Evolutionary conservation across 805 yeast genomes (phyloP), one percentile per base, ranked within the genome.

Genomic region (Ogataea wickerhamii): DNA sequence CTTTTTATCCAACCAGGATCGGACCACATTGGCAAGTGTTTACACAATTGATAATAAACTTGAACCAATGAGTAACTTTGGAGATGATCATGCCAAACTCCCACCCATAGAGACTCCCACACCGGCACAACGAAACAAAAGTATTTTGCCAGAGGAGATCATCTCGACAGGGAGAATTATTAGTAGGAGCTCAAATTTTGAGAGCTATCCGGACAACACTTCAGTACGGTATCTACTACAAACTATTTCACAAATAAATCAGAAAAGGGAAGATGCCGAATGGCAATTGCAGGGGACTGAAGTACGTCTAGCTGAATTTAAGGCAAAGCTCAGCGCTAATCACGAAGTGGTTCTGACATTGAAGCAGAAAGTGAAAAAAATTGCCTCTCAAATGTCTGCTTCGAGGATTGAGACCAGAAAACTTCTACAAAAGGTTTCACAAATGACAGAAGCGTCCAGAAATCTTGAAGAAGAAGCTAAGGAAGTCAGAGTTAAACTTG

Each of bases 211-310:
- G 22, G 22, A 29, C 11, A 11, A 29, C 6, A 17, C 20, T 6
- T 18, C 32, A 29, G 22, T 18, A 8, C 10, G 8, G 8, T 29
- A 18, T 29, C 22, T 29, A 18, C 22, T 29, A 6, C 14, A 18
- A 11, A 25, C 18, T 6, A 32, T 32, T 11, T 33, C 43, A 16
- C 43, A 41, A 26, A 29, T 49, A 7, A 43, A 28, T 20, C 29
- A 32, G 23, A 27, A 30, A 2, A 48, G 49, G 17, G 40, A 38
- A 12, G 23, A 17, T 5, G 24, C 43, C 7, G 47, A 48, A 24
- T 18, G 22, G 1, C 41, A 34, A 17, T 25, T 50, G 6, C 35
- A 36, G n/a, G 10, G 11, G n/a, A 18, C 35, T 1, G 38, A 45
- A 20, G 18, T 18, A 7, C 34, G 48, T 27, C 34, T 40, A 16